phyloP scores from a whole-genome alignment of 169 alveolate genomes.

The Eimeria acervulina region DNA sequence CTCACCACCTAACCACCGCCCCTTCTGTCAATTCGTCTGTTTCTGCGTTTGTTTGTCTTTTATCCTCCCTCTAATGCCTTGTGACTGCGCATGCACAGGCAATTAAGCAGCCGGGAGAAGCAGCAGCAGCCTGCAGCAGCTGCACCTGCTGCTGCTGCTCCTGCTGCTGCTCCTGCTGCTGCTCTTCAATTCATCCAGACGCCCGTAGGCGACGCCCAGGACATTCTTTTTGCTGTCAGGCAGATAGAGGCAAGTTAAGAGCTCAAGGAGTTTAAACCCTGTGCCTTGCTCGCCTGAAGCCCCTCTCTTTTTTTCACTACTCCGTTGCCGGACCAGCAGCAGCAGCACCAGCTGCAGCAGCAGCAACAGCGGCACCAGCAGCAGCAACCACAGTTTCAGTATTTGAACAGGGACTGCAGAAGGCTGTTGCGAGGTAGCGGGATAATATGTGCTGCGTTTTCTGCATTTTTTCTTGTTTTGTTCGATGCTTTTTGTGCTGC shows the following conservation, averaged over 20 bases:
- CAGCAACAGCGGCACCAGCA: no score
- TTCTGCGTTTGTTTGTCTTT: neutral
- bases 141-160: neutral
- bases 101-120: neutral
- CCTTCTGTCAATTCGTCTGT: no score
- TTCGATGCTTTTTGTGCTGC: neutral
- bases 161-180: neutral
- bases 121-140: neutral
- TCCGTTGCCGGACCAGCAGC: no score
- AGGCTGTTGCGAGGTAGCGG: neutral
- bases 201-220: slow-evolving; percentile 47
- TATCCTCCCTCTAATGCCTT: neutral
- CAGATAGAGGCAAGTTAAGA: neutral
- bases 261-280: no score
- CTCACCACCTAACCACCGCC: neutral
- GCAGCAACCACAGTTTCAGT: no score
- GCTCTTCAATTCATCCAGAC: neutral
- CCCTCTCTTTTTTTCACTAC: no score
- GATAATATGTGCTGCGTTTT: neutral
- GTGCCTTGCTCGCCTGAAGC: no score
- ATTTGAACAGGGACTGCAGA: no score
- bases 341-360: no score
- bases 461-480: neutral
- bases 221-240: slow-evolving; percentile 5
- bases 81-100: neutral